Evolutionary conservation across 2,329 filamentous ascomycete species (phyloP).

Genomic region (Didymella pinodella): DNA sequence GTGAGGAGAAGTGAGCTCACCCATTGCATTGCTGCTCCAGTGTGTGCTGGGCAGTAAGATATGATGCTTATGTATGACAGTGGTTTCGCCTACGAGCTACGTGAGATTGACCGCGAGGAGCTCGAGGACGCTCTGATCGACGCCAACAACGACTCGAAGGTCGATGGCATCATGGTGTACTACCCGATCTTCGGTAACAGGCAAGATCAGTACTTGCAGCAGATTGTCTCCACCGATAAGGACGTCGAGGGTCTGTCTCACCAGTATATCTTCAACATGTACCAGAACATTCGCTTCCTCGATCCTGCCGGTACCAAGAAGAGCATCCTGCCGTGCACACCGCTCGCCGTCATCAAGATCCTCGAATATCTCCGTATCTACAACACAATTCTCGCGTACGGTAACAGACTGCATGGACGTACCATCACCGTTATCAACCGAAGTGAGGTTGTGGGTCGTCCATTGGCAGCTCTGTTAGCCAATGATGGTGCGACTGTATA

Average conservation of each 20-base stretch:
- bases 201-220: constrained; percentile 95
- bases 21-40: constrained; percentile 23
- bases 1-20: constrained; percentile 84
- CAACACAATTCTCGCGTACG: constrained; percentile 91
- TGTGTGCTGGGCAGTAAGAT: constrained; percentile 2
- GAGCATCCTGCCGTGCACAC: constrained; percentile 93
- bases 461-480: constrained; percentile 88
- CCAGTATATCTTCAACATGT: constrained; percentile 98
- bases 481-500: constrained; percentile 97
- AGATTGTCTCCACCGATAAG: constrained; percentile 87
- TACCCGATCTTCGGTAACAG: constrained; percentile 94
- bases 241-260: constrained; percentile 96
- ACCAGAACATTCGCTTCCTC: constrained; percentile 95
- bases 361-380: constrained; percentile 95
- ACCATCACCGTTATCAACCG: constrained; percentile 97
- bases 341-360: constrained; percentile 95
- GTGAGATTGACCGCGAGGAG: constrained; percentile 81
- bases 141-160: constrained; percentile 78
- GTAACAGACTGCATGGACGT: constrained; percentile 90
- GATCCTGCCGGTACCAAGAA: constrained; percentile 84
- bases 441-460: constrained; percentile 92
- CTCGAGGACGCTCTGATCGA: constrained; percentile 88
- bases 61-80: constrained; percentile 55
- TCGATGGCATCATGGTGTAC: constrained; percentile 96
- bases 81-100: constrained; percentile 89